Evolutionary conservation across 2,329 filamentous ascomycete species (phyloP), one percentile per base, ranked within the genome.

Genomic region (Apiospora phragmitis): DNA sequence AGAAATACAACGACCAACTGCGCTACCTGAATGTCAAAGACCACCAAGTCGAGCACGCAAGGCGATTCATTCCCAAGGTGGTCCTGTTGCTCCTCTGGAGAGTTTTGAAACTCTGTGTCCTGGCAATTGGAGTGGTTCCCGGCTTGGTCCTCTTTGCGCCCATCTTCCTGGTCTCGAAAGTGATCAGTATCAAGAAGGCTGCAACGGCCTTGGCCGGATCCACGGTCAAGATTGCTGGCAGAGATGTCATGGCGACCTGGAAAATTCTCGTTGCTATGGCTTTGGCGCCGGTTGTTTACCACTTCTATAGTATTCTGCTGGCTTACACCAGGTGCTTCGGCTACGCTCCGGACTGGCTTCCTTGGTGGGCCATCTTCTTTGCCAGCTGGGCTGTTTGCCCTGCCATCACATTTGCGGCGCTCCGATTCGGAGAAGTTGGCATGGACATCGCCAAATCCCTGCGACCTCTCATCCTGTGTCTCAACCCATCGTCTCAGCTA

Each of bases 401-500:
- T 7, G 88, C 91, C 32, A 92, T 98, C 76, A 98, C 95, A 0
- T 98, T 97, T 80, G 95, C 94, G 5, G 94, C 96, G 8, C 90
- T 99, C 68, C 92, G 96, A 14, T 97, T 98, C 75, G 96, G 96
- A 65, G 96, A 99, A 83, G 92, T 97, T n/a, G 96, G 95, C 68
- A 98, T 99, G 94, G 96, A 99, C 79, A 98, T 99, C 70, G 85
- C 96, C 84, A 99, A 98, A 83, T 98, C 95, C 0, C 88, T 99
- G 21, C 90, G 94, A 12, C 96, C 96, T 7, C 88, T 99, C 12
- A 85, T 97, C 65, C 86, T 98, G 43, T 96, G 93, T 74, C 87
- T 98, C 77, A 92, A 93, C 76, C 96, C 96, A 1, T 90, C 91
- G 5, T 95, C 93, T 1, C n/a, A 92, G 91, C 80, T 97, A 95